Evolutionary conservation across 202 grass and related monocot genomes (phyloP), one percentile per base, ranked within the genome.

Genomic region (Brachypodium distachyon): DNA sequence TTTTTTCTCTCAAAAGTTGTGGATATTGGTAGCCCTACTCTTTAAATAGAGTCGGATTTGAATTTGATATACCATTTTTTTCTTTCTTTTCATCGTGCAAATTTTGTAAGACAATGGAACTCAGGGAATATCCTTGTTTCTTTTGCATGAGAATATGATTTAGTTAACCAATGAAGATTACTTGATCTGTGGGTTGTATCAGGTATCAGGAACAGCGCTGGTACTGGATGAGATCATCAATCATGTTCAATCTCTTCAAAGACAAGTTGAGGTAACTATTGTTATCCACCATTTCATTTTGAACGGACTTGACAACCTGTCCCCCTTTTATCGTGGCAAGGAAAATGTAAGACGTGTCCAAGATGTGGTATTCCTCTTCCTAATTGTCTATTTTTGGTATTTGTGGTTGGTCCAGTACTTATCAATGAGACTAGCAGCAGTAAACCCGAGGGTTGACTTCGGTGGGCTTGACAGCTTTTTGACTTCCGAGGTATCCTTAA

Each of bases 151-250:
- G 22, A n/a, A 52, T 27, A 25, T 18, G 33, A 62, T 46, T 48
- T 22, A 47, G 1, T 54, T 79, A 39, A 67, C 25, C 12, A 61
- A 71, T 7, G 1, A 16, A 58, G n/a, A 66, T 72, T 65, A 27
- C 46, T 70, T 81, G 9, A 18, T 12, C 61, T 71, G 36, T 70
- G 22, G 25, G 14, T 23, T 61, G 34, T 72, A 68, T 66, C 48
- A 94, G 91, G 90, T 94, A 81, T 91, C 94, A 25, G 94, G 90
- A 53, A 94, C 91, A 29, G 88, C 94, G 52, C 39, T 93, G 40
- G 93, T 97, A 75, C 68, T 97, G 47, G 93, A 97, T 83, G 93
- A 97, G 87, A 97, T 97, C 72, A 97, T 97, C 67, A 97, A 91
- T 71, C 93, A 97, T 83, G 93, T 97, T 65, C 93, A 97, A 36